Conservation (phyloP, 768 basidiomycete genomes). For the Suillus weaverae region DNA sequence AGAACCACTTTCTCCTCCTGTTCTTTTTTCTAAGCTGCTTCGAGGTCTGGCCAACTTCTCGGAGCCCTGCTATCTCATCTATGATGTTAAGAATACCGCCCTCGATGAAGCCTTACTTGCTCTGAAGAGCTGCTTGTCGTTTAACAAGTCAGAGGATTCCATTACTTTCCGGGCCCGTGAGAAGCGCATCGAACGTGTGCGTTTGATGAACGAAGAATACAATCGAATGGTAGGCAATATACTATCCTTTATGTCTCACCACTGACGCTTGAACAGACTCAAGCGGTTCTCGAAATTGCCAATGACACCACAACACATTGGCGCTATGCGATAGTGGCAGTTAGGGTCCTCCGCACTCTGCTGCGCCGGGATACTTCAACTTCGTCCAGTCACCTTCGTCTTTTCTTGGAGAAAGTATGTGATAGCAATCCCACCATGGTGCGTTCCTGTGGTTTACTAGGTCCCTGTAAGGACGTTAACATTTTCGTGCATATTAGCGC, state of each 20-base stretch:
- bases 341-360: constrained; percentile 65
- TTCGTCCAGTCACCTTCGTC: constrained; percentile 48
- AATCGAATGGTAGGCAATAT: constrained; percentile 43
- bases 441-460: constrained; percentile 26
- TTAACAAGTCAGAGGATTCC: constrained; percentile 32
- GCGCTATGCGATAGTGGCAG: constrained; percentile 73
- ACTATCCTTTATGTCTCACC: background rate
- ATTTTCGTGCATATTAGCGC: constrained; percentile 39
- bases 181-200: constrained; percentile 46
- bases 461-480: constrained; percentile 7
- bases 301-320: constrained; percentile 68
- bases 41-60: constrained; percentile 59
- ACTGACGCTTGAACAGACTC: constrained; percentile 30
- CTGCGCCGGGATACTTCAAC: constrained; percentile 63
- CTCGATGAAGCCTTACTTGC: constrained; percentile 38
- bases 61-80: constrained; percentile 59
- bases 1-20: constrained; percentile 12
- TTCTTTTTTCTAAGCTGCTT: constrained; percentile 1
- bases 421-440: constrained; percentile 71
- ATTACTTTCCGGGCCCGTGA: constrained; percentile 43
- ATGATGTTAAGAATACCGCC: constrained; percentile 46
- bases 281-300: constrained; percentile 49
- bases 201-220: constrained; percentile 41
- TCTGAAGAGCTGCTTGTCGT: constrained; percentile 39
- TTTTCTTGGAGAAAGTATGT: constrained; percentile 57